Percentiles rank a stretch among this genome's conserved stretches.
These are phyloP conservation scores for Fusarium miscanthi DNA, from an alignment of 2,329 filamentous ascomycete species.

Conservation along the genomic window DNA sequence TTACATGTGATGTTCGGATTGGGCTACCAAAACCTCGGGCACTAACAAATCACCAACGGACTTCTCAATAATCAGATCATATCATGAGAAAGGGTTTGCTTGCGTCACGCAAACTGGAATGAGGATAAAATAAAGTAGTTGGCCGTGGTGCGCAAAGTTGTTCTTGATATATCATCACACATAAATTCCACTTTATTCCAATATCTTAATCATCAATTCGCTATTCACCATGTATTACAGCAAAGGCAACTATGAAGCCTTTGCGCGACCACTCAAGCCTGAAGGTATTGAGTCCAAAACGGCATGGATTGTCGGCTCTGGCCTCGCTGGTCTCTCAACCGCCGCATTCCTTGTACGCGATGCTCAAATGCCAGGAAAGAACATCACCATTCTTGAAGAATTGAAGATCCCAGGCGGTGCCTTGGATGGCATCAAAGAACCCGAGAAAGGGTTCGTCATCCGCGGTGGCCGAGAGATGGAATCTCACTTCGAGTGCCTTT, in stretches of 20 bases:
- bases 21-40: not conserved
- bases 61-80: not conserved
- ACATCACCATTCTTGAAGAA: slow-evolving; percentile 8
- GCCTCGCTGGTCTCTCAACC: not conserved
- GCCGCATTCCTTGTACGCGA: slow-evolving; percentile 5
- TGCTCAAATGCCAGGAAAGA: slow-evolving; percentile 5
- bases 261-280: slow-evolving; percentile 1
- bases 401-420: not conserved
- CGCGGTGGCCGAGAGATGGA: slow-evolving; percentile 3
- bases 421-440: not conserved
- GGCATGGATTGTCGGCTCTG: slow-evolving; percentile 5
- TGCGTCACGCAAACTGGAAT: not conserved
- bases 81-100: too few species aligned
- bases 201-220: not conserved
- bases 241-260: slow-evolving; percentile 1
- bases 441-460: slow-evolving; percentile 1
- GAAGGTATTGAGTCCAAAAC: not conserved
- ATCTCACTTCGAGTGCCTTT: slow-evolving; percentile 5
- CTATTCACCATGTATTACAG: not conserved
- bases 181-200: not conserved
- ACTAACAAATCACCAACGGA: not conserved
- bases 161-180: not conserved
- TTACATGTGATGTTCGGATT: not conserved
- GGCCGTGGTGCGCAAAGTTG: not conserved
- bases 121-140: not conserved